Evolutionary conservation across 805 yeast genomes (phyloP).

Genomic region (Wickerhamiella shivajii): DNA sequence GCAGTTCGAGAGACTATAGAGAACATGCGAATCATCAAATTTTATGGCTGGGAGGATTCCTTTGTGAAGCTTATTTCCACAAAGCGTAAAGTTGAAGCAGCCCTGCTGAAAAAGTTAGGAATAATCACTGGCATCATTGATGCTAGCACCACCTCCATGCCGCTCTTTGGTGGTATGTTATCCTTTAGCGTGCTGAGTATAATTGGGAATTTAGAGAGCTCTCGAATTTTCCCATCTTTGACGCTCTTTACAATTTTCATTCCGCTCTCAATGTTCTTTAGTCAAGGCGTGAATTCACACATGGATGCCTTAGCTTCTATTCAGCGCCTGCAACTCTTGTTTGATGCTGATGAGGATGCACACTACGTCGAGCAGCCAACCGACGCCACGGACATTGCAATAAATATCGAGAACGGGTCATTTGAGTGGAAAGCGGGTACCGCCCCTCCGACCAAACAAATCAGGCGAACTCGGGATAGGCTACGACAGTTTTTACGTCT

Average conservation of each 20-base stretch:
- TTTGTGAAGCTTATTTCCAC: slow-evolving; percentile 44
- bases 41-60: slow-evolving; percentile 84
- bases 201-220: slow-evolving; percentile 36
- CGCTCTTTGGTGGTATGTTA: slow-evolving; percentile 58
- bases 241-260: slow-evolving; percentile 54
- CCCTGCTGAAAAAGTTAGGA: slow-evolving; percentile 46
- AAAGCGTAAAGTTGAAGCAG: slow-evolving; percentile 50
- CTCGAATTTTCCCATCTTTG: slow-evolving; percentile 55
- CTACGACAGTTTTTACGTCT: no score
- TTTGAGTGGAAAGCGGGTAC: slow-evolving; percentile 49
- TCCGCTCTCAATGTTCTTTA: slow-evolving; percentile 50
- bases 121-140: slow-evolving; percentile 47
- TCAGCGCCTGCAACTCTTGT: slow-evolving; percentile 16
- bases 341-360: slow-evolving; percentile 27
- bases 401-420: slow-evolving; percentile 37
- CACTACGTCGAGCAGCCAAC: slow-evolving; percentile 22
- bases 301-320: slow-evolving; percentile 27
- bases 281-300: slow-evolving; percentile 32
- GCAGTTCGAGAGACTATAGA: slow-evolving; percentile 64
- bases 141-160: slow-evolving; percentile 52
- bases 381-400: slow-evolving; percentile 25
- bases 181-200: slow-evolving; percentile 35
- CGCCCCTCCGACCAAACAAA: no score
- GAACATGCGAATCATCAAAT: slow-evolving; percentile 70
- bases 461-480: no score